Evolutionary conservation across 2,329 filamentous ascomycete species (phyloP), one percentile per base, ranked within the genome.

Genomic region (Trichoderma citrinoviride): DNA sequence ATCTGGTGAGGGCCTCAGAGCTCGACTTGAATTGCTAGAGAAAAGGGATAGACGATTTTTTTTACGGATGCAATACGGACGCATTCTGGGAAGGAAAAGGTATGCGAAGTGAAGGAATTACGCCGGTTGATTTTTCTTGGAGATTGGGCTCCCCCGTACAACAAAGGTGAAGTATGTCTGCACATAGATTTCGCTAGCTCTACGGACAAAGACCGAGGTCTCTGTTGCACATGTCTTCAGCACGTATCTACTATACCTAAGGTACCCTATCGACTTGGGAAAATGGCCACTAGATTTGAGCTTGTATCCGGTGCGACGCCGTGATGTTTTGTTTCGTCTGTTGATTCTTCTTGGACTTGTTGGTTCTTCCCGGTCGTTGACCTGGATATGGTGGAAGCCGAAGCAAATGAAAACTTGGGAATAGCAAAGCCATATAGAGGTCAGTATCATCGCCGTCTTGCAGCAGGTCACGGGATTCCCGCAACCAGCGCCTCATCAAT

Each of bases 91-190:
- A 43, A 12, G 33, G 47, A 53, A 29, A 52, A 40, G 27, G 58
- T 29, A 53, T 52, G 47, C 37, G 37, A 25, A 14, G 17, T 40
- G 14, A 44, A 19, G 33, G 53, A 19, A 27, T 25, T 23, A 23
- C 50, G 53, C 44, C 53, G 61, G 64, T 64, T 55, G 14, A 4
- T 37, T 37, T 33, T 33, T 33, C 12, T 62, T 52, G 65, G 40
- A 41, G 54, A 61, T 14, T 21, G 37, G 44, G n/a, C n/a, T n/a
- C 43, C 14, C 33, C 27, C 17, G n/a, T 29, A 21, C 54, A 17
- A 50, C 40, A 25, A 64, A 66, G 65, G 65, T 66, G 44, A 64
- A 64, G 65, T 66, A 66, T 66, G 53, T 58, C 46, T 64, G 61
- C 61, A 47, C 46, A 43, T 66, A 64, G 53, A 53, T 66, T 33